These are phyloP conservation scores for Rhodotorula sp. DNA, from an alignment of 1,284 basidiomycete species.

Conservation along the genomic window DNA sequence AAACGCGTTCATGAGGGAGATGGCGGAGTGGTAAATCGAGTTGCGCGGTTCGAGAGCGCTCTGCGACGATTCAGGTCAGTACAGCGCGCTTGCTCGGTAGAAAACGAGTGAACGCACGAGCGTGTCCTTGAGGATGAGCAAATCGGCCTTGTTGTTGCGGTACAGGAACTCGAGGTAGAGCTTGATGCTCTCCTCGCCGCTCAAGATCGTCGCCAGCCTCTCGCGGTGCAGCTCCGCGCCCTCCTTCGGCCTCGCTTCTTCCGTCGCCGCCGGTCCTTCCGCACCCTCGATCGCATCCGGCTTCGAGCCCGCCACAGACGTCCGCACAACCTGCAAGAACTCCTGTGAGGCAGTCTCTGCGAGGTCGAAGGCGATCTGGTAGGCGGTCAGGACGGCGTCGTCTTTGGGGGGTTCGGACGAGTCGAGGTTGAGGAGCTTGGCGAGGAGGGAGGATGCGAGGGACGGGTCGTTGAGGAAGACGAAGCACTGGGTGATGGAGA, in stretches of 20 bases:
- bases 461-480: conserved; percentile 77
- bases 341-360: conserved; percentile 89
- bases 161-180: conserved; percentile 90
- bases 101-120: conserved; percentile 58
- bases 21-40: conserved; percentile 91
- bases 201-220: conserved; percentile 59
- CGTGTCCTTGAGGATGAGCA: conserved; percentile 84
- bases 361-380: conserved; percentile 90
- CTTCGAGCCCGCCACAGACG: conserved; percentile 22
- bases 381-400: conserved; percentile 71
- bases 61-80: conserved; percentile 50
- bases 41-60: conserved; percentile 88
- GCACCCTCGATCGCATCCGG: neutral
- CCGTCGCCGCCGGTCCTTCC: conserved; percentile 44
- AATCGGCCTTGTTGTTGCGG: conserved; percentile 86
- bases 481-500: conserved; percentile 79
- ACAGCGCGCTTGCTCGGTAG: neutral
- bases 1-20: conserved; percentile 92
- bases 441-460: conserved; percentile 68
- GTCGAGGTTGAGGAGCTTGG: conserved; percentile 57
- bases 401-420: conserved; percentile 42
- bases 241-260: neutral
- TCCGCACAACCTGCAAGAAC: conserved; percentile 68
- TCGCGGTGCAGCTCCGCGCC: conserved; percentile 69
- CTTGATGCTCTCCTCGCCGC: conserved; percentile 83